Base-by-base conservation (phyloP, 2,329 filamentous ascomycete species). In the Monosporascus sp. region DNA sequence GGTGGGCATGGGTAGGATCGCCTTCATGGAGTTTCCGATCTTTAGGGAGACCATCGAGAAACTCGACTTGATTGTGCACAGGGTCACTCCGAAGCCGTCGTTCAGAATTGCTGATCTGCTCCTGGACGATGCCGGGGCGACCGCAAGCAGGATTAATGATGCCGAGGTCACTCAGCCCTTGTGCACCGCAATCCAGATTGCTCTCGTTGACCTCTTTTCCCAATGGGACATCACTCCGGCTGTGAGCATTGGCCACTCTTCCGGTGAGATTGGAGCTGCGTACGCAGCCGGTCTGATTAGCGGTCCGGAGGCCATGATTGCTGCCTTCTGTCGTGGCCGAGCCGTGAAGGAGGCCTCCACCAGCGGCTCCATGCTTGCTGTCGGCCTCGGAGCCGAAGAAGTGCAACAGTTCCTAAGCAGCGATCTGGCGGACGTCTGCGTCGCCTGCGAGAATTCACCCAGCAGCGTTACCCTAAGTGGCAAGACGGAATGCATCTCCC, bases 391-490 rank as follows among this genome's bases (percentile, higher is more conserved):
- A 11, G 57, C 55, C 7, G 50, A 58, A 1, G 62, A 63, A 1
- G 63, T 66, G 5, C 28, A 53, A 9, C 46, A 52, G 8, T 63
- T 61, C 38, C 48, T 65, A 44, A 66, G 75, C 54, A 73, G 72
- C 38, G 66, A 63, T 15, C 31, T 7, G 11, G 70, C 78, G 1
- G 68, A 68, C 3, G 64, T 70, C 8, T 65, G 70, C 55, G 65
- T 75, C 20, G 60, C 68, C 22, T 70, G 68, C 46, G 72, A 74
- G 4, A 69, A 73, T 45, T 73, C 78, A 3, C 54, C 65, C 3
- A 65, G 74, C n/a, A 75, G 79, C 55, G 74, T 76, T 18, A 69
- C 79, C 7, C 75, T 77, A 44, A 76, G 75, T 18, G 76, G 77
- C 7, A 73, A 77, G 6, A 74, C 74, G 11, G 72, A 71, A 26